Evolutionary conservation across 2,329 filamentous ascomycete genomes (phyloP).

Genomic region (Monosporascus sp.): DNA sequence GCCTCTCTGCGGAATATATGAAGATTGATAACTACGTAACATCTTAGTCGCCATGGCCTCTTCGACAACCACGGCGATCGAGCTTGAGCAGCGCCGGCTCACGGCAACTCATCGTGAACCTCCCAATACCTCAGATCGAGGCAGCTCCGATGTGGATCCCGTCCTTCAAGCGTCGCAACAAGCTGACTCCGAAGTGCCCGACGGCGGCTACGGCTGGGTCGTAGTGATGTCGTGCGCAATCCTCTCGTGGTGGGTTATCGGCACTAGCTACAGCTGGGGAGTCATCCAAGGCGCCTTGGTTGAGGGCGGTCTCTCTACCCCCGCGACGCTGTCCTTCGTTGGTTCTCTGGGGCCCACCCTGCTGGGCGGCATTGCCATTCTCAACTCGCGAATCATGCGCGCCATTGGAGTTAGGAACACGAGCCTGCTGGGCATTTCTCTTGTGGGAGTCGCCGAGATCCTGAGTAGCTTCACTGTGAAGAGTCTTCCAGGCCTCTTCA

Average conservation of each 20-base stretch:
- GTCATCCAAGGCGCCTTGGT: conserved; percentile 55
- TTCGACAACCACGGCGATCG: background rate
- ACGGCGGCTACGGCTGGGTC: conserved; percentile 53
- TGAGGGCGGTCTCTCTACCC: conserved; percentile 38
- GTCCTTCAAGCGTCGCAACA: background rate
- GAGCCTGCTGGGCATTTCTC: conserved; percentile 42
- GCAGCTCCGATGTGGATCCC: background rate
- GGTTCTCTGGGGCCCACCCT: conserved; percentile 55
- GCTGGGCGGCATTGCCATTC: conserved; percentile 46
- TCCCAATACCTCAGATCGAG: background rate
- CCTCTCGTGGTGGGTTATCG: conserved; percentile 52
- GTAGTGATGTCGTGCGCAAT: conserved; percentile 46
- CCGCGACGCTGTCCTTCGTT: conserved; percentile 53
- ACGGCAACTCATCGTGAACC: background rate
- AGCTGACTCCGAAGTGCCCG: conserved; percentile 27
- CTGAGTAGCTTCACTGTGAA: conserved; percentile 40
- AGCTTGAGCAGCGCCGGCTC: background rate
- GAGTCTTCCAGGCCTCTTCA: conserved; percentile 43
- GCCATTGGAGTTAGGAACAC: conserved; percentile 42
- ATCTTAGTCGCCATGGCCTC: background rate
- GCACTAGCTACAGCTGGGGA: conserved; percentile 55
- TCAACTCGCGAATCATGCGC: conserved; percentile 47
- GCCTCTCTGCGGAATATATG: too few relatives aligned
- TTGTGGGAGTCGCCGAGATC: conserved; percentile 46
- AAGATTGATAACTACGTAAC: too few relatives aligned